phyloP scores from a whole-genome alignment of 305 asterid species.

The Solanum hybrid region DNA sequence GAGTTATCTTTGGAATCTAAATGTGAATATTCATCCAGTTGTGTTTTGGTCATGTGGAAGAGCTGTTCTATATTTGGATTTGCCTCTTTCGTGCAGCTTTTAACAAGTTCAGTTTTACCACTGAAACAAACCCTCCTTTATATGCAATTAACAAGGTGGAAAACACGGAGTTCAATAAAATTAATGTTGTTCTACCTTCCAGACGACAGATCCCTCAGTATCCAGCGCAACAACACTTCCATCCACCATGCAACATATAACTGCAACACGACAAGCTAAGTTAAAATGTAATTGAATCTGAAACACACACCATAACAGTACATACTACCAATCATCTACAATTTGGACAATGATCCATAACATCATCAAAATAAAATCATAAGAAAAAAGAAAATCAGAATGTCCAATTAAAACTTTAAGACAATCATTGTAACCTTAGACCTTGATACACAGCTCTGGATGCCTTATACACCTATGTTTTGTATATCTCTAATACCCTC shows the following conservation, averaged over 20 bases:
- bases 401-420: background rate
- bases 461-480: background rate
- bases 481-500: background rate
- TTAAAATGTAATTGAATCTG: slow-evolving; percentile 11
- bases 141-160: background rate
- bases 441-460: background rate
- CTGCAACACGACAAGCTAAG: slow-evolving; percentile 34
- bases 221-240: slow-evolving; percentile 50
- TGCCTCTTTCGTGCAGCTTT: background rate
- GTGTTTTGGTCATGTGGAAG: background rate
- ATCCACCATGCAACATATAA: slow-evolving; percentile 84
- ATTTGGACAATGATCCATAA: background rate
- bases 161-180: background rate
- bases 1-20: background rate
- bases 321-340: background rate
- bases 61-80: background rate
- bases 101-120: slow-evolving; percentile 1
- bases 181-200: slow-evolving; percentile 46
- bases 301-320: slow-evolving; percentile 2
- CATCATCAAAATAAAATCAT: background rate
- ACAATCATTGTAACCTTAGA: background rate
- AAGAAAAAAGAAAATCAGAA: background rate
- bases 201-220: slow-evolving; percentile 47
- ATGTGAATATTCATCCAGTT: background rate
- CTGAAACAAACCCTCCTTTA: background rate